Conservation (phyloP, 225 moss, liverwort and hornwort genomes). For the Climacium dendroides region DNA sequence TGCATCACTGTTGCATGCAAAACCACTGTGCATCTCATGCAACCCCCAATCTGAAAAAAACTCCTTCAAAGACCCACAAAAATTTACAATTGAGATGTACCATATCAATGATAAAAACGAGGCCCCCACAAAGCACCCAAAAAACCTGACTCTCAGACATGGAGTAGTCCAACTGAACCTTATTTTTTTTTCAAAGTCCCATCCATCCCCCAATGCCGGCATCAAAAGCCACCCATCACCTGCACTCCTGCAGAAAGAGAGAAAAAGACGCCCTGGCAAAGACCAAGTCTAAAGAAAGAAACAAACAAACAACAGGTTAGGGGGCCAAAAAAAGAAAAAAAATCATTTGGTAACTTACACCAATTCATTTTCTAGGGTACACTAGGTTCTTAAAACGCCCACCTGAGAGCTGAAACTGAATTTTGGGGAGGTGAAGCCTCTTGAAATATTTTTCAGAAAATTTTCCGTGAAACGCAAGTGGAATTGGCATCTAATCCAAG, state of each 20-base stretch:
- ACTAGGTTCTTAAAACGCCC: no score
- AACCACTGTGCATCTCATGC: background rate
- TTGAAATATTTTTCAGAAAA: no score
- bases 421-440: no score
- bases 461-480: no score
- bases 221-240: background rate
- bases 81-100: background rate
- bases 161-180: background rate
- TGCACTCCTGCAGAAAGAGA: background rate
- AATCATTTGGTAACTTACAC: background rate
- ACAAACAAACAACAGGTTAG: background rate
- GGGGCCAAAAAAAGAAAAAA: no score
- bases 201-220: background rate
- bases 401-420: no score
- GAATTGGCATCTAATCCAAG: no score
- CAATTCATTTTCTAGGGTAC: background rate
- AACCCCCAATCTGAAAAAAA: no score
- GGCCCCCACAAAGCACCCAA: background rate
- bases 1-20: background rate
- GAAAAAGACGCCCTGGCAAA: background rate
- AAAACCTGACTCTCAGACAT: background rate
- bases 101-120: background rate
- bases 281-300: constrained; percentile 5
- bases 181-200: background rate
- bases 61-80: no score